Conservation (phyloP, 345 rosid species). For the Litchi chinensis region DNA sequence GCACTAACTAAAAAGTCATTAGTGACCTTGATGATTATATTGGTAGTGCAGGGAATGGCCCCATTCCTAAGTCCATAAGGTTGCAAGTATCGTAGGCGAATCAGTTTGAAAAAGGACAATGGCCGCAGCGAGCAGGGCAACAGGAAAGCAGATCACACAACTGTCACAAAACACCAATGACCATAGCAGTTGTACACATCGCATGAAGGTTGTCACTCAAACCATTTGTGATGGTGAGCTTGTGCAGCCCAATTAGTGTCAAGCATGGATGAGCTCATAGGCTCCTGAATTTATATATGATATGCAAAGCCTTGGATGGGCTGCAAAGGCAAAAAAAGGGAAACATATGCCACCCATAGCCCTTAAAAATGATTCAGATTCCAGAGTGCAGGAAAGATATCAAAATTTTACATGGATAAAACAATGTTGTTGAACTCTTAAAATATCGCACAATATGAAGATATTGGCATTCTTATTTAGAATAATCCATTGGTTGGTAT, state of each 20-base stretch:
- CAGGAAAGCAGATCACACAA: neutral
- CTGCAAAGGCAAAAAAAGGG: neutral
- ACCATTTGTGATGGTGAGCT: neutral
- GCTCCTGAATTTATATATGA: neutral
- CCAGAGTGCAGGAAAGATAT: neutral
- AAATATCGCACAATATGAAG: neutral
- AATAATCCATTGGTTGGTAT: too few species aligned
- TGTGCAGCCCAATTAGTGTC: neutral
- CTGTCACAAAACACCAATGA: neutral
- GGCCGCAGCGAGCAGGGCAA: neutral
- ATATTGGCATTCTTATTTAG: neutral
- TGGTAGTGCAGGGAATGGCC: neutral
- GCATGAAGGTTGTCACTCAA: neutral
- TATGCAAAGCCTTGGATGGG: neutral
- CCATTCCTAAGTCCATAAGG: neutral
- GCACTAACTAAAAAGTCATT: neutral
- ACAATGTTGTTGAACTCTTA: neutral
- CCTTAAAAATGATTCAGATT: neutral
- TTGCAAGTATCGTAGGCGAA: neutral
- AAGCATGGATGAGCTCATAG: neutral
- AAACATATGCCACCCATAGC: neutral
- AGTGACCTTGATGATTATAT: neutral
- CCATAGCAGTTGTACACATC: neutral
- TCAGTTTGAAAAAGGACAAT: neutral
- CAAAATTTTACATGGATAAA: neutral